phyloP scores from a whole-genome alignment of 2,329 filamentous ascomycete species.

The Aureobasidium musti region DNA sequence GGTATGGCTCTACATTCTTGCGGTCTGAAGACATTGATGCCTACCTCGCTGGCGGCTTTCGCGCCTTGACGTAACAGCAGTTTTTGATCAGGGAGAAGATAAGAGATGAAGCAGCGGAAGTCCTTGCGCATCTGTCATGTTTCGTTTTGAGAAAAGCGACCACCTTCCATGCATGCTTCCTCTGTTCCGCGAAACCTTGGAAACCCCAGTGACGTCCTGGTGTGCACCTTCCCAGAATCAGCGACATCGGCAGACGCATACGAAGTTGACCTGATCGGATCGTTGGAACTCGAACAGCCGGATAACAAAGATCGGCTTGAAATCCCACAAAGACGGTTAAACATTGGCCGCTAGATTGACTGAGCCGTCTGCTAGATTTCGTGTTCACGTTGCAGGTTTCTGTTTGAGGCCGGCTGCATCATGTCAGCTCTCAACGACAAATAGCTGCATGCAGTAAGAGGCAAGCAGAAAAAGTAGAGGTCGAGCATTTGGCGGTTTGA shows the following conservation, averaged over 20 bases:
- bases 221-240: background rate
- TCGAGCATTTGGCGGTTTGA: background rate
- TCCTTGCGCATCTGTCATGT: slow-evolving; percentile 11
- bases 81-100: slow-evolving; percentile 4
- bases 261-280: background rate
- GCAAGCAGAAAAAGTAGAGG: background rate
- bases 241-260: slow-evolving; percentile 12
- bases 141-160: slow-evolving; percentile 13
- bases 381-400: background rate
- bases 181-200: slow-evolving; percentile 13
- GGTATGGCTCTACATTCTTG: slow-evolving; percentile 12
- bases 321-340: slow-evolving; percentile 25
- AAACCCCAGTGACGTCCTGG: background rate
- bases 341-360: background rate
- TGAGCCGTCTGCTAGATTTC: background rate
- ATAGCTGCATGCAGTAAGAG: slow-evolving; percentile 1
- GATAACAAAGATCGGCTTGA: slow-evolving; percentile 13
- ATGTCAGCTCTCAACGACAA: background rate
- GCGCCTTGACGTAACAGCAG: background rate
- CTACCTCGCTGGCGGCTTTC: background rate
- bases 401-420: background rate
- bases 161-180: slow-evolving; percentile 14
- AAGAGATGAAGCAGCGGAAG: background rate
- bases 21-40: background rate
- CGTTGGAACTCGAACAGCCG: slow-evolving; percentile 2